Evolutionary conservation across 495 filamentous ascomycete genomes (phyloP).

Genomic region (Hypoxylon perforatum): DNA sequence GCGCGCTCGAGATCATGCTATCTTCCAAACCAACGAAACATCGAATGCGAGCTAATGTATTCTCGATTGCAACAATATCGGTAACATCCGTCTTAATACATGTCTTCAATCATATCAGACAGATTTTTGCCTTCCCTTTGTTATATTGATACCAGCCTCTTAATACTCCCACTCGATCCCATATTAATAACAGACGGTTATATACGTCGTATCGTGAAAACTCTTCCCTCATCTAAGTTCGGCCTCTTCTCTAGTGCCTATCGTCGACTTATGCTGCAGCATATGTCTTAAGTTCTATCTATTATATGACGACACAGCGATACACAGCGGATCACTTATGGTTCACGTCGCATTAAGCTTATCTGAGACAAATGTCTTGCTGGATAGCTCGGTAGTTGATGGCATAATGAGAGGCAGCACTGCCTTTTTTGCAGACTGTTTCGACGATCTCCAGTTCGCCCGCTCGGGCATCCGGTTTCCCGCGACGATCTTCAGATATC

Average conservation of each 20-base stretch:
- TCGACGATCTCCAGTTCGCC: conserved; percentile 24
- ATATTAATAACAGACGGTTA: too few species aligned
- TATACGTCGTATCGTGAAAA: too few species aligned
- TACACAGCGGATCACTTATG: not conserved
- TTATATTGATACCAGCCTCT: too few species aligned
- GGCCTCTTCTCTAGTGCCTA: not conserved
- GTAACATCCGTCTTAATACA: too few species aligned
- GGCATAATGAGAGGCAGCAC: not conserved
- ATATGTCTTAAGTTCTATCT: not conserved
- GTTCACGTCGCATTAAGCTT: conserved; percentile 33
- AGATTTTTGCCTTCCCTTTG: too few species aligned
- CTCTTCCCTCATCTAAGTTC: not conserved
- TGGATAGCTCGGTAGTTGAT: conserved; percentile 23
- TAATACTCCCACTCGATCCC: too few species aligned
- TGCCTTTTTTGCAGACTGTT: conserved; percentile 9
- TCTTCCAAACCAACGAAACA: too few species aligned
- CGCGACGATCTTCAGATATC: conserved; percentile 23
- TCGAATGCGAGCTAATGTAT: too few species aligned
- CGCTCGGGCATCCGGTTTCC: conserved; percentile 17
- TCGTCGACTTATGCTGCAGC: not conserved
- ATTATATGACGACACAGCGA: conserved; percentile 10
- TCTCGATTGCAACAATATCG: too few species aligned
- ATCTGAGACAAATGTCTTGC: conserved; percentile 36
- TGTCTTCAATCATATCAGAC: too few species aligned
- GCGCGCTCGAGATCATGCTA: too few species aligned